Conservation (phyloP, 768 basidiomycete species). For the Boletus vinaceobasis region DNA sequence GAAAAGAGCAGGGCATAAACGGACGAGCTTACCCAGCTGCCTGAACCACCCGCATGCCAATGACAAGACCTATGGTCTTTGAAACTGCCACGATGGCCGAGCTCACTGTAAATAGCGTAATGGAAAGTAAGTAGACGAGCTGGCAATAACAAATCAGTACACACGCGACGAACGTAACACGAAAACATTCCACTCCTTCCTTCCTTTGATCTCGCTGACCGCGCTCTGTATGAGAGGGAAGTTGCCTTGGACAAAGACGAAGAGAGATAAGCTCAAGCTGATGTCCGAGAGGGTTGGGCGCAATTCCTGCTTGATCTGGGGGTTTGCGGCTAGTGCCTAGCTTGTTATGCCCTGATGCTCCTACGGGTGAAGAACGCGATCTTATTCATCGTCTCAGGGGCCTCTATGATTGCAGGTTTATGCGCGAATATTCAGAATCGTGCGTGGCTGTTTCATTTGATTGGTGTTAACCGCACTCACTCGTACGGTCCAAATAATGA, state of each 20-base stretch:
- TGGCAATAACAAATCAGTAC: conserved; percentile 15
- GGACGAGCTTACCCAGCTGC: conserved; percentile 50
- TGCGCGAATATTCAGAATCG: conserved; percentile 31
- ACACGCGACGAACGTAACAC: background rate
- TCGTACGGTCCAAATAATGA: background rate
- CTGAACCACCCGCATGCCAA: conserved; percentile 67
- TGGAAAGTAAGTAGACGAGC: conserved; percentile 55
- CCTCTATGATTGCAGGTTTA: conserved; percentile 30
- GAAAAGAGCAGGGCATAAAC: background rate
- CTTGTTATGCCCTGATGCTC: background rate
- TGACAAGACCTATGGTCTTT: conserved; percentile 52
- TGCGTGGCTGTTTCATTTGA: conserved; percentile 6
- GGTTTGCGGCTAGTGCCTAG: conserved; percentile 53
- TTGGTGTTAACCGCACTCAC: background rate
- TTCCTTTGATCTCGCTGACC: conserved; percentile 56
- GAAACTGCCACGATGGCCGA: conserved; percentile 59
- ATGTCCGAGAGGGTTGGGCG: conserved; percentile 60
- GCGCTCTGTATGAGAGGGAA: conserved; percentile 35
- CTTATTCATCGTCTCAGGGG: conserved; percentile 25
- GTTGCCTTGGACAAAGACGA: conserved; percentile 67
- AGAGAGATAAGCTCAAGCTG: conserved; percentile 65
- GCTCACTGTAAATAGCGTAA: conserved; percentile 51
- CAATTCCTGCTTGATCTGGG: conserved; percentile 61
- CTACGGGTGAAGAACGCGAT: conserved; percentile 13
- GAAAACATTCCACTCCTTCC: conserved; percentile 46